Evolutionary conservation across 169 alveolate species (phyloP).

Genomic region (Eimeria maxima): DNA sequence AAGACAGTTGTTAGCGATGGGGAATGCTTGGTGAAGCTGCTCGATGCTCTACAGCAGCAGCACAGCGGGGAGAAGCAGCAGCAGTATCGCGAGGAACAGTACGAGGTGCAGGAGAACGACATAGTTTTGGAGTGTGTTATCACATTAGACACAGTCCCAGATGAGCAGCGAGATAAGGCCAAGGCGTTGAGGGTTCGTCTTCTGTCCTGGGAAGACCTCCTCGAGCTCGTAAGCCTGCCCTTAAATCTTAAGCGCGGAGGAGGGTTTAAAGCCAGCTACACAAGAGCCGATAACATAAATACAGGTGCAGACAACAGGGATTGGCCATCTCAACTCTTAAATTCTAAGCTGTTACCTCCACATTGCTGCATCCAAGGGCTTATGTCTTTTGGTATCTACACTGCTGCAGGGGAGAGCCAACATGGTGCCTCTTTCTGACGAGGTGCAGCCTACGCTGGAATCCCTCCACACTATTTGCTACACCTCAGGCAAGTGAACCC

Average conservation of each 20-base stretch:
- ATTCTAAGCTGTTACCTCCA: not conserved
- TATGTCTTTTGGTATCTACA: not conserved
- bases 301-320: no score
- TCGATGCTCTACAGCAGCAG: constrained; percentile 59
- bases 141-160: constrained; percentile 38
- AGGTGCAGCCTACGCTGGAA: constrained; percentile 82
- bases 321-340: no score
- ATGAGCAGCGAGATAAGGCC: constrained; percentile 18
- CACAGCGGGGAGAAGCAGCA: not conserved
- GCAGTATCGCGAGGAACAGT: not conserved
- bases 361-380: not conserved
- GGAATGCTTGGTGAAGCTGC: constrained; percentile 61
- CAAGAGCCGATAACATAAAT: no score
- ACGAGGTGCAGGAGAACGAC: not conserved
- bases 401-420: constrained; percentile 73
- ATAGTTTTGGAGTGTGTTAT: constrained; percentile 32
- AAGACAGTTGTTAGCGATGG: constrained; percentile 69
- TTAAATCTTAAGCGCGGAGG: not conserved
- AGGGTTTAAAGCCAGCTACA: no score
- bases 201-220: constrained; percentile 48
- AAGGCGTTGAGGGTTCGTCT: not conserved
- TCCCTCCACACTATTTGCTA: constrained; percentile 95
- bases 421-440: constrained; percentile 61
- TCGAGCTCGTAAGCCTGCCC: not conserved
- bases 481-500: constrained; percentile 95